Percentiles rank a stretch among this genome's conserved stretches.
Conservation (phyloP, 345 rosid species). For the Syzygium jambos region DNA sequence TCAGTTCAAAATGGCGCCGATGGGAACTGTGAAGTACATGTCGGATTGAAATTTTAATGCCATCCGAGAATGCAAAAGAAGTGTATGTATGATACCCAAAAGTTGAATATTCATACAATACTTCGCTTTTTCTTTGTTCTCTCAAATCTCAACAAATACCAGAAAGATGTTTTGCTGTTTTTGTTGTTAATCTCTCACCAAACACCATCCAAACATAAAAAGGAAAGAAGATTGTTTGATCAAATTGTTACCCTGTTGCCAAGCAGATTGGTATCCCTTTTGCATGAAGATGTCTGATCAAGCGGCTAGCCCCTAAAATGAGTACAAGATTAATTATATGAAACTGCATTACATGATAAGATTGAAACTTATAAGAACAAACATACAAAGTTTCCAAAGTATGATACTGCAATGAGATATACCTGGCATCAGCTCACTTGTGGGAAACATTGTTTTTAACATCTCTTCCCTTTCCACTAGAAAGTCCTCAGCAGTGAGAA, state of each 20-base stretch:
- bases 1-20: constrained; percentile 64
- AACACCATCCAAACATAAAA: not conserved
- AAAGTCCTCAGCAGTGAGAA: constrained; percentile 77
- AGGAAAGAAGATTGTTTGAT: not conserved
- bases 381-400: not conserved
- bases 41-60: not conserved
- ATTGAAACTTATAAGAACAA: not conserved
- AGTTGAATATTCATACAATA: not conserved
- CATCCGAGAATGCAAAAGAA: not conserved
- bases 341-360: not conserved
- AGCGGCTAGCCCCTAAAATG: constrained; percentile 61
- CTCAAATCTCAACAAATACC: not conserved
- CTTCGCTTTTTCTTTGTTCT: not conserved
- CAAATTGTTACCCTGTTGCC: constrained; percentile 64
- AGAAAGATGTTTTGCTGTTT: not conserved
- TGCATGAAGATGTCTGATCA: constrained; percentile 71
- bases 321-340: not conserved
- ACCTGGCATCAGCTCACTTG: constrained; percentile 90
- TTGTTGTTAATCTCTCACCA: not conserved
- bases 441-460: constrained; percentile 65
- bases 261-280: constrained; percentile 68
- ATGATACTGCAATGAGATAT: not conserved
- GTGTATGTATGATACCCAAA: not conserved
- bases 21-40: constrained; percentile 44
- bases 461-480: constrained; percentile 74